Evolutionary conservation across 345 rosid species (phyloP).

Genomic region (Chamaenerion angustifolium): DNA sequence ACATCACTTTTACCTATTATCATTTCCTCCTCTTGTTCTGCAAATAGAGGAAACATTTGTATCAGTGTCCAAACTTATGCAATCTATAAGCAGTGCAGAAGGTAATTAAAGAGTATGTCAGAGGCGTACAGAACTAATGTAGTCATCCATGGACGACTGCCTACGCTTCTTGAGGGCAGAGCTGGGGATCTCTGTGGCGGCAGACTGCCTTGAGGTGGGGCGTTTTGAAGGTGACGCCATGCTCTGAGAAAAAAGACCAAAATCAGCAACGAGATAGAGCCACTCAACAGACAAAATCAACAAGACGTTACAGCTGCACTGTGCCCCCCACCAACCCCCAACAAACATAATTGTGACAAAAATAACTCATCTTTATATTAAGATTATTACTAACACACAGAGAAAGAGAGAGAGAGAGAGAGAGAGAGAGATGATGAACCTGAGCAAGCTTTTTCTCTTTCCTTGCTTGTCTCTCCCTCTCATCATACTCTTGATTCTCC

Average conservation of each 20-base stretch:
- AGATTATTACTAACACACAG: too few relatives aligned
- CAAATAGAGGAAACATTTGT: background rate
- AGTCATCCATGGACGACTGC: slow-evolving; percentile 82
- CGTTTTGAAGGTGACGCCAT: slow-evolving; percentile 80
- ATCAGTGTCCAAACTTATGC: too few relatives aligned
- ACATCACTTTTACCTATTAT: background rate
- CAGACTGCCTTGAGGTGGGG: slow-evolving; percentile 31
- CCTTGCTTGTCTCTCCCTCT: slow-evolving; percentile 93
- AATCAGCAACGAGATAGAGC: slow-evolving; percentile 2
- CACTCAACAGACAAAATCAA: background rate
- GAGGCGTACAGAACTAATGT: slow-evolving; percentile 32
- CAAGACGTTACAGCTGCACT: slow-evolving; percentile 2
- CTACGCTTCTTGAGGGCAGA: slow-evolving; percentile 50
- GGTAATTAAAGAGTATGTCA: background rate
- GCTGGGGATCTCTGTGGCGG: slow-evolving; percentile 39
- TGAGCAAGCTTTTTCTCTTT: slow-evolving; percentile 96
- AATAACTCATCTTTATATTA: background rate
- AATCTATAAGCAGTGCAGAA: background rate
- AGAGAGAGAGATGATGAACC: slow-evolving; percentile 22
- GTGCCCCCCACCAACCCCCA: background rate
- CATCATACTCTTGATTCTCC: slow-evolving; percentile 97
- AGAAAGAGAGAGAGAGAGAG: background rate
- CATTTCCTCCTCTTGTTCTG: slow-evolving; percentile 18
- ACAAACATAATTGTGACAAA: background rate
- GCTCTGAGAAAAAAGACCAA: slow-evolving; percentile 19